Evolutionary conservation across 2,329 filamentous ascomycete genomes (phyloP), one percentile per base, ranked within the genome.

Genomic region (Venturia aucupariae): DNA sequence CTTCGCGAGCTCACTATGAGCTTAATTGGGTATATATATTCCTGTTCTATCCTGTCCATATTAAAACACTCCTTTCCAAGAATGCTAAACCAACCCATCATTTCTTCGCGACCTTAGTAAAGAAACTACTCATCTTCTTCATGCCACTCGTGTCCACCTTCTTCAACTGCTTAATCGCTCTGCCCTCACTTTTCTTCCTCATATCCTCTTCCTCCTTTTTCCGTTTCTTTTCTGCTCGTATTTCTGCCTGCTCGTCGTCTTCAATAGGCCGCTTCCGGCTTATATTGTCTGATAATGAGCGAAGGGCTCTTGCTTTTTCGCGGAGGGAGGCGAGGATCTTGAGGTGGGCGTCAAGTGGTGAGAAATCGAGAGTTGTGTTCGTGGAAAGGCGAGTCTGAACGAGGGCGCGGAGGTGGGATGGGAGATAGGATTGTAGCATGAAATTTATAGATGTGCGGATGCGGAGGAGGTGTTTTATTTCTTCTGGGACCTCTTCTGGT

Each of bases 121-220:
- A 99, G 77, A 99, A 99, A 67, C 87, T 84, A 73, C 90, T 96
- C 84, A 99, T 84, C 80, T 97, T 99, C 82, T 90, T 94, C 94
- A 99, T 99, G 1, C 94, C 94, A 27, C 78, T 85, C 0, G 89
- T 92, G 76, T 97, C 90, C 60, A 92, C 93, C 78, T 97, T 99
- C 74, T 89, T 89, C 71, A 99, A 74, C 60, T 92, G 84, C 72
- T 86, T 87, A 1, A 97, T 85, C 0, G 86, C 92, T 35, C 86
- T 82, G 67, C 89, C 94, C 76, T 90, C 84, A 2, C 84, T 85
- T 77, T 95, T 92, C 76, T 87, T 92, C 74, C 85, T 88, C 78
- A 88, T 89, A 66, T 96, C 92, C 66, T 96, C 92, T 67, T 96
- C 93, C 61, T 96, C 92, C 76, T 88, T 86, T 74, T 87, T 92